These are phyloP conservation scores for Termitomyces sp. DNA, from an alignment of 768 basidiomycete species.

Conservation along the genomic window DNA sequence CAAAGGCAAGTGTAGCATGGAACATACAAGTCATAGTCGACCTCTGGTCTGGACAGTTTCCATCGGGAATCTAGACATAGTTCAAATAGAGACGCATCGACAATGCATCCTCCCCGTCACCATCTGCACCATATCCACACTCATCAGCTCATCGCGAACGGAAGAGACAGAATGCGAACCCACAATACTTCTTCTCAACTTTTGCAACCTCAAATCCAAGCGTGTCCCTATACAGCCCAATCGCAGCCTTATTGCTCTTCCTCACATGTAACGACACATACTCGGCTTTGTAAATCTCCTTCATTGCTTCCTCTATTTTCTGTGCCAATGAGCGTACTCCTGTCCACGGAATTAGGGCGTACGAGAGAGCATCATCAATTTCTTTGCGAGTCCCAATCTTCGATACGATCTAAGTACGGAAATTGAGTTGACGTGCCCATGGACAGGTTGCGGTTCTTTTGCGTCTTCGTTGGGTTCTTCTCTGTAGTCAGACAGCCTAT, in stretches of 20 bases:
- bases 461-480: constrained; percentile 51
- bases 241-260: constrained; percentile 91
- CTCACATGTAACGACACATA: constrained; percentile 90
- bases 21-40: not conserved
- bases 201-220: constrained; percentile 84
- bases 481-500: constrained; percentile 26
- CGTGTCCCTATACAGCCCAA: constrained; percentile 82
- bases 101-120: constrained; percentile 1
- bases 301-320: constrained; percentile 85
- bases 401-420: constrained; percentile 88
- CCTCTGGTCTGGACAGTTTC: not conserved
- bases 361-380: constrained; percentile 93
- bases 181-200: constrained; percentile 89
- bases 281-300: constrained; percentile 74
- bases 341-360: constrained; percentile 22
- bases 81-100: constrained; percentile 1
- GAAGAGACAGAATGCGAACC: constrained; percentile 22
- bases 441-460: constrained; percentile 24
- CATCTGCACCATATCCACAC: not conserved
- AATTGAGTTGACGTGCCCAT: constrained; percentile 96
- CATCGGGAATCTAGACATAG: not conserved
- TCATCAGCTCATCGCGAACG: not conserved
- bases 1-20: not conserved
- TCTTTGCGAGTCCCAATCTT: constrained; percentile 89
- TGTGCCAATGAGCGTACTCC: not conserved